These are phyloP conservation scores for Parascedosporium putredinis DNA, from an alignment of 2,329 filamentous ascomycete genomes.

Conservation along the genomic window DNA sequence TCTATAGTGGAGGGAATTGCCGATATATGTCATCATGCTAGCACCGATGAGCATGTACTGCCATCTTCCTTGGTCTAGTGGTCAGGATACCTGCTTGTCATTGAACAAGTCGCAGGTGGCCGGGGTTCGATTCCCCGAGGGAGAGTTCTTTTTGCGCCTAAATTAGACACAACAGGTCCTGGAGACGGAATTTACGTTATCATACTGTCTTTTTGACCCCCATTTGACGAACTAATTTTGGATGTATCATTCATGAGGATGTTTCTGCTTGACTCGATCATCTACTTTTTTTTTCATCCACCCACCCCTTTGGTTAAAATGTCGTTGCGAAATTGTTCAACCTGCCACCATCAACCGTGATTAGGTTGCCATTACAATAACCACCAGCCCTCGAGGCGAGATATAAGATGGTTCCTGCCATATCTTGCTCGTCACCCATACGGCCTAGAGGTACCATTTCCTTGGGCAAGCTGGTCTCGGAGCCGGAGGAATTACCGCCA, in stretches of 20 bases:
- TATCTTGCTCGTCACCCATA: conserved; percentile 47
- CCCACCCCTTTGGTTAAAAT: too few species aligned
- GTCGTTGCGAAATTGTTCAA: conserved; percentile 44
- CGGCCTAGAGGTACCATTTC: conserved; percentile 45
- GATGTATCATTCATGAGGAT: not conserved
- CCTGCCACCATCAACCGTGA: conserved; percentile 54
- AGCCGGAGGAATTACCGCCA: conserved; percentile 20
- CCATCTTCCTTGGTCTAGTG: conserved; percentile 2
- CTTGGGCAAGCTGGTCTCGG: conserved; percentile 24
- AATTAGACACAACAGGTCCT: not conserved
- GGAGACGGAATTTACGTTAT: too few species aligned
- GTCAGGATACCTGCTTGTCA: conserved; percentile 4
- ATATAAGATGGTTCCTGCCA: conserved; percentile 56
- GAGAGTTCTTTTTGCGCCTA: conserved; percentile 1
- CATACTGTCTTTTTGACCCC: not conserved
- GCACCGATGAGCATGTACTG: not conserved
- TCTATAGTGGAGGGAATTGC: too few species aligned
- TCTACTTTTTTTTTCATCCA: too few species aligned
- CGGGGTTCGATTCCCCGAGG: conserved; percentile 24
- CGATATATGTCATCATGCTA: not conserved
- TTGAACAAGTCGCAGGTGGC: conserved; percentile 17
- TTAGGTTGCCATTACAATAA: conserved; percentile 53
- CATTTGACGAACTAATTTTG: not conserved
- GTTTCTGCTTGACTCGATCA: not conserved
- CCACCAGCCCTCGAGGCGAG: conserved; percentile 53